Conservation (phyloP, 2,329 filamentous ascomycete genomes). For the Podosphaera xanthii region DNA sequence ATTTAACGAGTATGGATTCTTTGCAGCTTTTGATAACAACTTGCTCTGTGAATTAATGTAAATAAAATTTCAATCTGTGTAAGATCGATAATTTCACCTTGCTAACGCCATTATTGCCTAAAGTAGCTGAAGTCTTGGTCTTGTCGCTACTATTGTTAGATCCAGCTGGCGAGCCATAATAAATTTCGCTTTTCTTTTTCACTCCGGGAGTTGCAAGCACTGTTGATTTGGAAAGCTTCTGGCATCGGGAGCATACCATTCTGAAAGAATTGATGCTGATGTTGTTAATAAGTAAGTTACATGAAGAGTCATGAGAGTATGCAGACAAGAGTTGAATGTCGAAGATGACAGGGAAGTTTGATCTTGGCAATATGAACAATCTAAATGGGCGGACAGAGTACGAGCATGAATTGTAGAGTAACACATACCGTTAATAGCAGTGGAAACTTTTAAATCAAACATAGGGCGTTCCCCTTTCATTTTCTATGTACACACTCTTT, state of each 20-base stretch:
- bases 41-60: conserved; percentile 27
- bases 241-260: conserved; percentile 44
- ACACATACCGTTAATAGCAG: background rate
- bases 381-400: background rate
- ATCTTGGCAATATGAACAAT: background rate
- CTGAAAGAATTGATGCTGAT: conserved; percentile 7
- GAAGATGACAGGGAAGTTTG: background rate
- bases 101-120: conserved; percentile 33
- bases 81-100: conserved; percentile 23
- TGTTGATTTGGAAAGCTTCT: conserved; percentile 35
- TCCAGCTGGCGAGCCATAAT: conserved; percentile 30
- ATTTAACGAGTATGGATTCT: conserved; percentile 42
- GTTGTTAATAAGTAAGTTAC: conserved; percentile 3
- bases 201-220: conserved; percentile 39
- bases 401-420: background rate
- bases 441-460: background rate
- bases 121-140: conserved; percentile 26
- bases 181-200: conserved; percentile 45
- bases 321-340: background rate
- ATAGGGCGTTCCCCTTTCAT: background rate
- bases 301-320: background rate
- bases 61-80: background rate
- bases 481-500: background rate
- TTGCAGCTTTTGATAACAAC: conserved; percentile 37
- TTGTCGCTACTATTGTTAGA: conserved; percentile 19